Conservation (phyloP, 192 early-diverging fungal species). For the Thoreauomyces humboldtii region DNA sequence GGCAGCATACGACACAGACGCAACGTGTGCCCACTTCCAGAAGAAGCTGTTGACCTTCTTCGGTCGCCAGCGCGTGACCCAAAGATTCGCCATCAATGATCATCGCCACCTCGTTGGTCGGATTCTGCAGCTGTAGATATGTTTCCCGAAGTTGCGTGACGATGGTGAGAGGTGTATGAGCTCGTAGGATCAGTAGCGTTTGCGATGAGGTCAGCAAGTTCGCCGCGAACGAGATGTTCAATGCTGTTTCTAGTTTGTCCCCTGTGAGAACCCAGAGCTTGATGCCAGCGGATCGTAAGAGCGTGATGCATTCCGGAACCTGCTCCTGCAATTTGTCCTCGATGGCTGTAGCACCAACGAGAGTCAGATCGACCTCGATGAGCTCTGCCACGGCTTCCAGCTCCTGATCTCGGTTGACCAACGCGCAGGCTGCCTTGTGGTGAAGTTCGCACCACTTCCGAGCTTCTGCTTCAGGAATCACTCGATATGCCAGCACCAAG, state of each 20-base stretch:
- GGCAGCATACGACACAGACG: conserved; percentile 84
- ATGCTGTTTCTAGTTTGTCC: conserved; percentile 87
- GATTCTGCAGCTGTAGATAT: conserved; percentile 22
- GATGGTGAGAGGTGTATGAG: conserved; percentile 31
- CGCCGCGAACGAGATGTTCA: conserved; percentile 85
- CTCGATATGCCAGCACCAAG: conserved; percentile 78
- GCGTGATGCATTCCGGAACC: conserved; percentile 81
- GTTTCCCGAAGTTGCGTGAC: conserved; percentile 11
- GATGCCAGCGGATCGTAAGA: conserved; percentile 73
- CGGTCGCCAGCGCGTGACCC: conserved; percentile 42
- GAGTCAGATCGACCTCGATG: conserved; percentile 72
- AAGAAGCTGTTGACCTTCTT: conserved; percentile 56
- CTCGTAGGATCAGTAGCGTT: conserved; percentile 37
- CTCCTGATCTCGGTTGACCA: conserved; percentile 74
- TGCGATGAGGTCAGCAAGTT: conserved; percentile 57
- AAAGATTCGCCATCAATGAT: conserved; percentile 41
- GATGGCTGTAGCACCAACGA: conserved; percentile 85
- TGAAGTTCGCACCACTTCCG: conserved; percentile 64
- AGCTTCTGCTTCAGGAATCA: conserved; percentile 75
- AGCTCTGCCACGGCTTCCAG: conserved; percentile 74
- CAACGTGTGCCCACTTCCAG: conserved; percentile 72
- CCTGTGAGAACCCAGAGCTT: conserved; percentile 89
- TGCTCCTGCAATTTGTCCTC: conserved; percentile 86
- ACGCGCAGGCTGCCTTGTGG: conserved; percentile 65
- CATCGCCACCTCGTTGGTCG: conserved; percentile 29